A percentile compares a stretch with the other conserved stretches of the same genome.
Evolutionary conservation across 2,329 filamentous ascomycete species (phyloP).

Genomic region (Beauveria bassiana): DNA sequence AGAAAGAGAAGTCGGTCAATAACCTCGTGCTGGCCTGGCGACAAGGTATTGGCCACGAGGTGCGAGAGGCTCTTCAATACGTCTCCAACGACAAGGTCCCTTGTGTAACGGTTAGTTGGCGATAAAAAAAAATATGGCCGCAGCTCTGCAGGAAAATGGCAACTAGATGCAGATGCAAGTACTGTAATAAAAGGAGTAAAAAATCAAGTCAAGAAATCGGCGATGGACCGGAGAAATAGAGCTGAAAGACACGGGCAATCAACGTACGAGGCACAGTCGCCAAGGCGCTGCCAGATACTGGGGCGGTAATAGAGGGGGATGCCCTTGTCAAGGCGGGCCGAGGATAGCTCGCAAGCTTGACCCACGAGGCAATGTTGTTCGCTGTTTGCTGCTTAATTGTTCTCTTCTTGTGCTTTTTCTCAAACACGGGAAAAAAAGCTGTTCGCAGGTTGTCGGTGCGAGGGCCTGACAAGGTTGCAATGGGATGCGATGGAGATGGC

Average conservation of each 20-base stretch:
- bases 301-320: not conserved
- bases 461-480: not conserved
- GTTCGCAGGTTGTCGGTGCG: not conserved
- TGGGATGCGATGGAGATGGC: not conserved
- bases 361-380: not conserved
- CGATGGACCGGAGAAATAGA: not conserved
- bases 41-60: constrained; percentile 12
- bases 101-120: not conserved
- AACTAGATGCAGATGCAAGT: constrained; percentile 1
- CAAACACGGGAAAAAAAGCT: not conserved
- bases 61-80: constrained; percentile 11
- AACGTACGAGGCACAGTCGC: constrained; percentile 4
- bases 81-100: not conserved
- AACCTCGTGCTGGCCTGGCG: not conserved
- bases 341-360: not conserved
- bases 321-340: constrained; percentile 2
- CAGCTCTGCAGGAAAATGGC: not conserved
- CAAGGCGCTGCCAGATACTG: constrained; percentile 2
- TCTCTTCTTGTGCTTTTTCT: not conserved
- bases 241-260: constrained; percentile 1
- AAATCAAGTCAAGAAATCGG: not conserved
- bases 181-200: not conserved
- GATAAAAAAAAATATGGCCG: not conserved
- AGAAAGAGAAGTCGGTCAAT: constrained; percentile 4
- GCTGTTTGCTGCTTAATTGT: too few species aligned